These are phyloP conservation scores for Scleroderma bovista DNA, from an alignment of 768 basidiomycete genomes.

Conservation along the genomic window DNA sequence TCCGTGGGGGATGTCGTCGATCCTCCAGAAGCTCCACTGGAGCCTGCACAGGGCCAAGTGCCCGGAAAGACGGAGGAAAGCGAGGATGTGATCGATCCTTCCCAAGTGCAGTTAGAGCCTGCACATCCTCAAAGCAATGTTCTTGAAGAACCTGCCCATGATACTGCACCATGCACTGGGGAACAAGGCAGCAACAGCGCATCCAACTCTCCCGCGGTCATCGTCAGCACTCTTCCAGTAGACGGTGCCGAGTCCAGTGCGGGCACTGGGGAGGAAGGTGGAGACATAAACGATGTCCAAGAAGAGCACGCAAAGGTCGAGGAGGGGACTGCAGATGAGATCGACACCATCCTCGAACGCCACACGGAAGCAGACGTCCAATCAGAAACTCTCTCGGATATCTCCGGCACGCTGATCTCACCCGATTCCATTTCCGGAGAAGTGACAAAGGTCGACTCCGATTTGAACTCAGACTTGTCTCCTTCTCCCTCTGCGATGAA, in stretches of 20 bases:
- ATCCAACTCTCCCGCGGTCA: too few relatives aligned
- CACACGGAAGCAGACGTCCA: neutral
- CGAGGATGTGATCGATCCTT: neutral
- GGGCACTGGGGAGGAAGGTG: neutral
- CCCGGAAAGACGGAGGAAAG: neutral
- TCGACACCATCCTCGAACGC: neutral
- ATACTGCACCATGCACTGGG: too few relatives aligned
- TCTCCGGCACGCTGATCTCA: neutral
- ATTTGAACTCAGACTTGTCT: neutral
- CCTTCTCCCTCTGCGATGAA: slow-evolving; percentile 4
- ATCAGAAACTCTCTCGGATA: neutral
- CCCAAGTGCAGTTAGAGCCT: neutral
- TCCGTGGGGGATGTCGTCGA: too few relatives aligned
- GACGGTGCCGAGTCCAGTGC: too few relatives aligned
- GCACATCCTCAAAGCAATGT: too few relatives aligned
- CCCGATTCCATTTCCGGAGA: slow-evolving; percentile 1
- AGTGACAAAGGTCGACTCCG: neutral
- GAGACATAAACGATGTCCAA: neutral
- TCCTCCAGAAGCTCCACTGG: too few relatives aligned
- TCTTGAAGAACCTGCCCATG: too few relatives aligned
- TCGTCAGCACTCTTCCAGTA: too few relatives aligned
- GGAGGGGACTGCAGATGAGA: neutral
- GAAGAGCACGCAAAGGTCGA: neutral
- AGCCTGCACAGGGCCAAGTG: too few relatives aligned
- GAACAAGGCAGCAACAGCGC: too few relatives aligned